Evolutionary conservation across 2,329 filamentous ascomycete species (phyloP).

Genomic region (Colletotrichum agaves): DNA sequence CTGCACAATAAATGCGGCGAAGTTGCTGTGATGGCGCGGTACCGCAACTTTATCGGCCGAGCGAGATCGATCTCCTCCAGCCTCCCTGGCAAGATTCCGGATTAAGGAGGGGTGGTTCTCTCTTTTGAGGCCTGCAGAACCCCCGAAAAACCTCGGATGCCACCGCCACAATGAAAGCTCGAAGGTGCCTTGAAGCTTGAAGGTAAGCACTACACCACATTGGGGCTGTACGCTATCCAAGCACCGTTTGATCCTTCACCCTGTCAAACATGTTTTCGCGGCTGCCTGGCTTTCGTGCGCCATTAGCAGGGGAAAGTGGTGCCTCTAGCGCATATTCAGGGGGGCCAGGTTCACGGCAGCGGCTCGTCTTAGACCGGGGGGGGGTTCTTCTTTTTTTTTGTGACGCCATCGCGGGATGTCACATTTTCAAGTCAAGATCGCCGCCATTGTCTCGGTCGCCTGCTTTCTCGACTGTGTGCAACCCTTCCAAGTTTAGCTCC

Average conservation of each 20-base stretch:
- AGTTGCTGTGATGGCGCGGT: not conserved
- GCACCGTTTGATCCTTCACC: conserved; percentile 7
- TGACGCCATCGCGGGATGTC: not conserved
- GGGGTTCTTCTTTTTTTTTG: not conserved
- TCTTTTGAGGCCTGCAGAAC: not conserved
- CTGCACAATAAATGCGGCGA: not conserved
- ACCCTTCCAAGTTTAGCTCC: not conserved
- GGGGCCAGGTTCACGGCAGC: not conserved
- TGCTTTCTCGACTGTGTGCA: not conserved
- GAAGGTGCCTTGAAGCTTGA: not conserved
- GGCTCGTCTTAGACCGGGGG: not conserved
- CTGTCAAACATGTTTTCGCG: not conserved
- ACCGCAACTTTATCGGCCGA: not conserved
- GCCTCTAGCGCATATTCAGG: not conserved
- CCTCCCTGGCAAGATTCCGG: not conserved
- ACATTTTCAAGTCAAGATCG: not conserved
- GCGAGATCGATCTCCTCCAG: not conserved
- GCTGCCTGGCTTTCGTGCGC: conserved; percentile 3
- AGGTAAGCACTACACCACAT: conserved; percentile 2
- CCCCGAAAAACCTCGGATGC: not conserved
- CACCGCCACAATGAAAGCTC: not conserved
- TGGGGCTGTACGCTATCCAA: not conserved
- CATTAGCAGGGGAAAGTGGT: not conserved
- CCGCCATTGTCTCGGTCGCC: not conserved
- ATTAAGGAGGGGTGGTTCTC: not conserved